A percentile compares a stretch with the other conserved stretches of the same genome.
phyloP scores from a whole-genome alignment of 495 filamentous ascomycete species.

The Penicillium soppii region DNA sequence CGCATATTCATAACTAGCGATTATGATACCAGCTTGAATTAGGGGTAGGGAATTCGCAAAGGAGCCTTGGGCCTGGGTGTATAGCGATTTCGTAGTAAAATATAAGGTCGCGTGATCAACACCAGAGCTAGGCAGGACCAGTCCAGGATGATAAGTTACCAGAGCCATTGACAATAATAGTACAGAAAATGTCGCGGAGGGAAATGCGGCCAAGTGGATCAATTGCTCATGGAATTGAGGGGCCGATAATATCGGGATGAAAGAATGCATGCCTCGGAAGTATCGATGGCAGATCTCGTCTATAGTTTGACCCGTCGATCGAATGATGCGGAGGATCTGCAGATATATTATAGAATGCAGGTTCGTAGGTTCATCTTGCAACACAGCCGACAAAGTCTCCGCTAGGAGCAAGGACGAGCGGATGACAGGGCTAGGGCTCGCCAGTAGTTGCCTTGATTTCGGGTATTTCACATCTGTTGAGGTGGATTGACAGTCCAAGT shows the following conservation, averaged over 20 bases:
- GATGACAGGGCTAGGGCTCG: conserved; percentile 7
- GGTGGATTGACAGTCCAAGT: conserved; percentile 14
- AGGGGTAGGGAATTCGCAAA: conserved; percentile 27
- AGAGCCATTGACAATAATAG: conserved; percentile 36
- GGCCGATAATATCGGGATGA: conserved; percentile 36
- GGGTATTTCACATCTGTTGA: neutral
- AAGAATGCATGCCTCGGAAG: conserved; percentile 35
- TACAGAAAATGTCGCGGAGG: conserved; percentile 29
- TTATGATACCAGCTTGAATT: conserved; percentile 35
- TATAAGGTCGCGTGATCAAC: conserved; percentile 28
- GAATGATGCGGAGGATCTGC: conserved; percentile 30
- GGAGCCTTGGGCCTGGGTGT: conserved; percentile 32
- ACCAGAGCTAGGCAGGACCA: neutral
- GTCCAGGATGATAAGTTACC: conserved; percentile 18
- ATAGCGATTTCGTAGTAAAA: conserved; percentile 32
- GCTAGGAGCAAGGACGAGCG: conserved; percentile 9
- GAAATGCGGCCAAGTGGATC: conserved; percentile 12
- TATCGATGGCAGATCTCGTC: conserved; percentile 36
- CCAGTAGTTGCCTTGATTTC: neutral
- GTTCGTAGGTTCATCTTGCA: neutral
- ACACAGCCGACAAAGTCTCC: conserved; percentile 2
- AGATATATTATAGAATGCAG: conserved; percentile 11
- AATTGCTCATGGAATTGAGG: conserved; percentile 27
- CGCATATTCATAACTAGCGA: conserved; percentile 32
- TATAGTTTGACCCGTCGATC: conserved; percentile 26